Evolutionary conservation across 768 basidiomycete genomes (phyloP), one percentile per base, ranked within the genome.

Genomic region (Tephrocybe sp.): DNA sequence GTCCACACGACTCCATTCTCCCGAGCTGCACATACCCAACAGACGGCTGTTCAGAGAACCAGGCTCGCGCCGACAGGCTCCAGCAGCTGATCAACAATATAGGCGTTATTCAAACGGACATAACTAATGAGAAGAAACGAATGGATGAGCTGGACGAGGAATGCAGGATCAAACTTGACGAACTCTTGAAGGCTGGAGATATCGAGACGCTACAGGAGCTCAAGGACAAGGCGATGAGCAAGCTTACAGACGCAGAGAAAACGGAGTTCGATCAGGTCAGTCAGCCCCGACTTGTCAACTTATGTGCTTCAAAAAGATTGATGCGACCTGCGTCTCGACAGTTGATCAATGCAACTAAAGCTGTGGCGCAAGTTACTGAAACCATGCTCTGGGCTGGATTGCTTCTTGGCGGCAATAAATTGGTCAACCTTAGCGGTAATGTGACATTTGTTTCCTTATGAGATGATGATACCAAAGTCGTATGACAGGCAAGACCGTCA

Each of bases 191-290:
- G 32, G 45, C 28, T 15, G 45, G 45, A 12, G 12, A 45, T 18
- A 45, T 45, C 20, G 45, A 33, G 21, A 25, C 45, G 10, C 45
- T 45, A 3, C 17, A 45, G 6, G 45, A 45, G 23, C 33, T 45
- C 24, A 45, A 45, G 33, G 21, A 45, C 18, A 45, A 33, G 45
- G 45, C 45, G 15, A 33, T 45, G 30, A 45, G 45, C 32, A 50
- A 49, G 17, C 50, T 58, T 28, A 58, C 50, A 37, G 33, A 39
- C 10, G 50, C 51, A 21, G 49, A 46, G 4, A 44, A 49, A n/a
- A 38, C 45, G 20, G 45, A 55, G 26, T 44, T 44, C 10, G 28
- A 55, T 14, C 41, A 55, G 48, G 32, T 43, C 4, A 20, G 20
- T 30, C 4, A 20, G 20, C 11, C 28, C 28, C 28, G 11, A 11